Base-by-base conservation (phyloP, 1,284 basidiomycete genomes). In the Cystobasidium slooffiae region DNA sequence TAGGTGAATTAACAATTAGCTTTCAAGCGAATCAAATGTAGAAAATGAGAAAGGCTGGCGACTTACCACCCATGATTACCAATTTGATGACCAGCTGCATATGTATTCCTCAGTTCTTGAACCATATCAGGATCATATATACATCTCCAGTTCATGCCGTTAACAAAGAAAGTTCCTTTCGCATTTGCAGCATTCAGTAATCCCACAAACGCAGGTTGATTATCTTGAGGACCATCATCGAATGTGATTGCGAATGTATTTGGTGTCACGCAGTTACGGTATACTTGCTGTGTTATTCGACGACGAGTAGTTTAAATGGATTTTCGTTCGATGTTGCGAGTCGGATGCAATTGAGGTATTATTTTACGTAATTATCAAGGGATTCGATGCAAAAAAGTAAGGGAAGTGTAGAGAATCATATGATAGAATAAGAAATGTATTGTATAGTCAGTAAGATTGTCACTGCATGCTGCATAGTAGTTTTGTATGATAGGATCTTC, bases 61-160 rank as follows among this genome's bases (percentile, higher is more conserved):
- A 66, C 64, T 7, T 63, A 51, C 80, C 78, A 79, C 0, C 74
- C 78, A 66, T 79, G 78, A 41, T 66, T 77, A 1, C 76, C 81
- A 43, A 82, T 79, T 44, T 79, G 65, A 70, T 82, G 81, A 1
- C 81, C 81, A 0, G 72, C 72, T n/a, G 72, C 70, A 67, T 79
- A 80, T 0, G 77, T 74, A 39, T 72, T 61, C 10, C 75, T 59
- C 20, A 81, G 64, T n/a, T 74, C 72, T 24, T 77, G 75, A 3
- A 76, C 76, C 69, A 72, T 72, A 16, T 72, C 69, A n/a, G 67
- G 47, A 72, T 81, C 78, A 68, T 80, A 81, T 41, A 81, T 78
- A 65, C 80, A 81, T 10, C 55, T 52, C 22, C 51, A 69, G n/a
- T 75, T 72, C 22, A 41, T 56, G 3, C 61, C 66, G 41, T 58